Base-by-base conservation (phyloP, 441 rosid genomes). In the Arabidopsis hybrid region DNA sequence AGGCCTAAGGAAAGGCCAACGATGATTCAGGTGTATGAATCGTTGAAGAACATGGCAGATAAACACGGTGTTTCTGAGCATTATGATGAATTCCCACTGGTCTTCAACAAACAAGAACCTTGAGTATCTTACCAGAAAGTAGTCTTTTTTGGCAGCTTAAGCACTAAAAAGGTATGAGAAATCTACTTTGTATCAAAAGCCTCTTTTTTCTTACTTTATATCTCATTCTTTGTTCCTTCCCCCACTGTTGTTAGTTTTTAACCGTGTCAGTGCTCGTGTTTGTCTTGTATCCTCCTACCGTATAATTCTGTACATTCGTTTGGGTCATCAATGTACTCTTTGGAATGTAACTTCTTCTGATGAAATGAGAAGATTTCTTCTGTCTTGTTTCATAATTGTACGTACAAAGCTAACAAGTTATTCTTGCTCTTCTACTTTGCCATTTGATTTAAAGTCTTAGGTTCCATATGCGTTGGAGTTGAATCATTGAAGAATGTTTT, bases 51-150 rank as follows among this genome's bases (percentile, higher is more conserved):
- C 53, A 73, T 86, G 83, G 90, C 78, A 1, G 87, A 82, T 74
- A 81, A 78, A 61, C 85, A 86, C 18, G 91, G 88, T 50, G 80
- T 81, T 66, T 76, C 79, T 2, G 95, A 88, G 50, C 85, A 72
- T 51, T 81, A 83, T 3, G 89, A 85, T 58, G 92, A 88, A 38
- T 86, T 86, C 29, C 91, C 95, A 3, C 39, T 87, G 65, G 77
- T 84, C 42, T 85, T 82, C 32, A 82, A 79, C 62, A 85, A 80
- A 61, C 87, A 85, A 80, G 87, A 78, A 64, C 55, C 68, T 57
- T 76, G 67, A 76, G 49, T 61, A 61, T 43, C 69, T 50, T 36
- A 38, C 46, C 21, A 66, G 61, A 74, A 36, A 21, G 50, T 63
- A 72, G 70, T 53, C 0, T n/a, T 21, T 66, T 47, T 60, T 62